phyloP scores from a whole-genome alignment of 2,329 filamentous ascomycete species.

The Trichoderma sp. region DNA sequence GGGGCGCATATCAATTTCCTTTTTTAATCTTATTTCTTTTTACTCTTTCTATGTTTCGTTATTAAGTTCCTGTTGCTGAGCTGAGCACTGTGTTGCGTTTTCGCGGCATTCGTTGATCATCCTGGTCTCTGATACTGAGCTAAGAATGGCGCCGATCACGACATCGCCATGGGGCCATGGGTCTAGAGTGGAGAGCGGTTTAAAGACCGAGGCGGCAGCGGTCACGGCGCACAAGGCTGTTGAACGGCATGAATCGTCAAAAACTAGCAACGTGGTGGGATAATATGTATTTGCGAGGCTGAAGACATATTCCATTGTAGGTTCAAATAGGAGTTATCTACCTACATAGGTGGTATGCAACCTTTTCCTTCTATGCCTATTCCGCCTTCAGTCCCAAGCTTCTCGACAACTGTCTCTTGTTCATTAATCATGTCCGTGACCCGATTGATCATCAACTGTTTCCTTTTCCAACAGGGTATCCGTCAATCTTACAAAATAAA shows the following conservation, averaged over 20 bases:
- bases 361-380: neutral
- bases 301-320: no score
- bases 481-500: conserved; percentile 20
- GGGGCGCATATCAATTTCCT: neutral
- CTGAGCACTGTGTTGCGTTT: neutral
- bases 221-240: neutral
- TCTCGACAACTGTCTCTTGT: neutral
- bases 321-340: no score
- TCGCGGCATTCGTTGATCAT: neutral
- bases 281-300: neutral
- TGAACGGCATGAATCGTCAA: neutral
- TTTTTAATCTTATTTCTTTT: neutral
- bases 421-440: neutral
- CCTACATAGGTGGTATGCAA: no score
- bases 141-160: conserved; percentile 26
- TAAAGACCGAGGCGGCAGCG: neutral
- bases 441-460: neutral
- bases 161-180: conserved; percentile 21
- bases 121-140: conserved; percentile 15
- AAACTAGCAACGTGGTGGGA: neutral
- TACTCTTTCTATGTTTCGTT: no score
- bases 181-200: conserved; percentile 16
- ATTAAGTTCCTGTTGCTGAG: no score
- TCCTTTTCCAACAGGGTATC: conserved; percentile 26
- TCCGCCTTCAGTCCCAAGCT: neutral